phyloP scores from a whole-genome alignment of 345 rosid species.

The Iberis pinnata region DNA sequence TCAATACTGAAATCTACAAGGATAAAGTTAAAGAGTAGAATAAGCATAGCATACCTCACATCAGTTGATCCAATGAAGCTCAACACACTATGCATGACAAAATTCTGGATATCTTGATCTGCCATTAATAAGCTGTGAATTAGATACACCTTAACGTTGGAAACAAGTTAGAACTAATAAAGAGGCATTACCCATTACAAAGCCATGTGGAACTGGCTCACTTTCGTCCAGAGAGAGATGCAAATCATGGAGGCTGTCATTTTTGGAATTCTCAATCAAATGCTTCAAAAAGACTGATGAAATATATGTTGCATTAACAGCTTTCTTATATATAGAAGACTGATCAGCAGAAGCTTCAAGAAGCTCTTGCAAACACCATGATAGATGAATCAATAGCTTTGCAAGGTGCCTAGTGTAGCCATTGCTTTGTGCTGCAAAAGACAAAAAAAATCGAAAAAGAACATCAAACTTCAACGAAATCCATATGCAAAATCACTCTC shows the following conservation, averaged over 20 bases:
- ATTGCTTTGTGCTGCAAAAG: constrained; percentile 64
- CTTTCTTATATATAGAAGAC: constrained; percentile 44
- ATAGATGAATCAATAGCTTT: constrained; percentile 75
- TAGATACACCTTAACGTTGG: not conserved
- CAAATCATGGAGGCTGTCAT: constrained; percentile 43
- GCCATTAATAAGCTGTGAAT: constrained; percentile 37
- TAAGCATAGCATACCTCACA: constrained; percentile 52
- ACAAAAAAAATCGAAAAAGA: not conserved
- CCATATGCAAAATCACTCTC: too few species aligned
- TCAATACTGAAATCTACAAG: constrained; percentile 7
- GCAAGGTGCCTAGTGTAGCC: constrained; percentile 74
- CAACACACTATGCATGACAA: constrained; percentile 71
- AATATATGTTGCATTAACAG: constrained; percentile 65
- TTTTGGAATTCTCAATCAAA: constrained; percentile 57
- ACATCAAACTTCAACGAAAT: not conserved
- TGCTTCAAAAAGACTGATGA: constrained; percentile 77
- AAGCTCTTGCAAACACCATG: constrained; percentile 73
- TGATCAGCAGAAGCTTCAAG: constrained; percentile 42
- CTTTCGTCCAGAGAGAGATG: constrained; percentile 57
- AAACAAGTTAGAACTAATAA: not conserved
- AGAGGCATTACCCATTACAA: constrained; percentile 45
- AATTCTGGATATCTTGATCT: constrained; percentile 69
- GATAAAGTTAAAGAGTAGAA: not conserved
- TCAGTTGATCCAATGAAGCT: constrained; percentile 64
- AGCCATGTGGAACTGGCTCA: constrained; percentile 53